Conservation (phyloP, 176 grass and related monocot genomes). For the Juncus effusus region DNA sequence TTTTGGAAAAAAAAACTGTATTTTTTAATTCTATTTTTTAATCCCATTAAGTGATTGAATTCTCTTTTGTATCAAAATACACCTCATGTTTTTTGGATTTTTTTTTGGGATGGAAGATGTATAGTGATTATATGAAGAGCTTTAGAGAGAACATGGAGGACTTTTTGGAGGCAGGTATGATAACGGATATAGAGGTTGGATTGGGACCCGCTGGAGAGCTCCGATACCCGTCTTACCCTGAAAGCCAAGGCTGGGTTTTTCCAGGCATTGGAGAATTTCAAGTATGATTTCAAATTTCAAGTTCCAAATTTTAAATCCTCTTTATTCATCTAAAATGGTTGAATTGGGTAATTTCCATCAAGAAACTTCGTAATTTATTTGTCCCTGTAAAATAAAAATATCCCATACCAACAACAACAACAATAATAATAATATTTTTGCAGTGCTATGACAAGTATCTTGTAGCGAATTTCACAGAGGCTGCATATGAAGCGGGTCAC, state of each 20-base stretch:
- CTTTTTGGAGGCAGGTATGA: constrained; percentile 61
- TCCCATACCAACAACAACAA: too few relatives aligned
- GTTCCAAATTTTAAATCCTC: neutral
- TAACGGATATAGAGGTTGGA: constrained; percentile 87
- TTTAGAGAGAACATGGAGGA: constrained; percentile 74
- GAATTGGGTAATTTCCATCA: too few relatives aligned
- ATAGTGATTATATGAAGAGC: constrained; percentile 76
- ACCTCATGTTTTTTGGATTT: neutral
- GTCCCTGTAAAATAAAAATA: too few relatives aligned
- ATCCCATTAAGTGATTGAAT: neutral
- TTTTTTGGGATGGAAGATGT: constrained; percentile 38
- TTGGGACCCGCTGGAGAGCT: constrained; percentile 81
- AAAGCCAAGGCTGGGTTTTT: constrained; percentile 68
- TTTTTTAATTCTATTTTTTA: neutral
- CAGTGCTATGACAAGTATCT: constrained; percentile 90
- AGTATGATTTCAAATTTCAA: constrained; percentile 25
- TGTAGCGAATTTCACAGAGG: constrained; percentile 53
- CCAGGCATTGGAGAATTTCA: constrained; percentile 93
- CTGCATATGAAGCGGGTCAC: constrained; percentile 48
- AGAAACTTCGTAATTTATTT: too few relatives aligned
- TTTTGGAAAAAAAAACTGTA: neutral
- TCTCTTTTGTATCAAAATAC: neutral
- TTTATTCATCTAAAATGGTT: too few relatives aligned
- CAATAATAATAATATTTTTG: constrained; percentile 3
- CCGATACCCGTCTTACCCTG: constrained; percentile 84